phyloP scores from a whole-genome alignment of 192 early-diverging fungal genomes.

The Chytriomyces sp. region DNA sequence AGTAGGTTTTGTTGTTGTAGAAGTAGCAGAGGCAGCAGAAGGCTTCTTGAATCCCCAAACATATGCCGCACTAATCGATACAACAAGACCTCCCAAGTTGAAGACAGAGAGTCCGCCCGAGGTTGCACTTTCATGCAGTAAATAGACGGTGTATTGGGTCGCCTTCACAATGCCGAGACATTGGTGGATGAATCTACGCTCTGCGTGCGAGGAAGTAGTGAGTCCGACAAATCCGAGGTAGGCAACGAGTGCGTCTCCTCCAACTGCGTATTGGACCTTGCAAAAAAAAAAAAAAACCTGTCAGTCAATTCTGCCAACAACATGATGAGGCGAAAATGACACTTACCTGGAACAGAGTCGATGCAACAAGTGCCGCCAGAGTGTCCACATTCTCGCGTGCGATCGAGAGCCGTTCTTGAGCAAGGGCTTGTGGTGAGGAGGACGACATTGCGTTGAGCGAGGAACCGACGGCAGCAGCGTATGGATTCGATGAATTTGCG shows the following conservation, averaged over 20 bases:
- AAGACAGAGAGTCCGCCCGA: slow-evolving; percentile 4
- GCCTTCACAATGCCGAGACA: slow-evolving; percentile 25
- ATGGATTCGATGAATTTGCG: neutral
- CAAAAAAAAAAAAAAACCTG: too few relatives aligned
- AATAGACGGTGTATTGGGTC: slow-evolving; percentile 27
- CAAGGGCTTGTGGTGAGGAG: neutral
- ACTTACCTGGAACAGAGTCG: slow-evolving; percentile 22
- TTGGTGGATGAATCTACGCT: slow-evolving; percentile 34
- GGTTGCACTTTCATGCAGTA: slow-evolving; percentile 24
- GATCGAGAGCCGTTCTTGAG: slow-evolving; percentile 3
- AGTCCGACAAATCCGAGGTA: slow-evolving; percentile 20
- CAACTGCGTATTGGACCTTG: slow-evolving; percentile 10
- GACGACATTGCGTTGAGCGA: slow-evolving; percentile 1
- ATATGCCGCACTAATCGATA: slow-evolving; percentile 17
- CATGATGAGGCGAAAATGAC: too few relatives aligned
- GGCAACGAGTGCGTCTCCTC: slow-evolving; percentile 26
- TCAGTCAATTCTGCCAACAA: too few relatives aligned
- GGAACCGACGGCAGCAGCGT: slow-evolving; percentile 18
- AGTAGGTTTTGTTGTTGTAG: too few relatives aligned
- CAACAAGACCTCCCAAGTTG: slow-evolving; percentile 26
- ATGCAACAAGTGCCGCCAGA: slow-evolving; percentile 38
- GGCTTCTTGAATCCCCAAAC: slow-evolving; percentile 6
- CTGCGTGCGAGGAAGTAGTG: neutral
- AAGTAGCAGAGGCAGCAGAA: too few relatives aligned
- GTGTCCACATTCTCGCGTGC: slow-evolving; percentile 35